Conservation (phyloP, 495 filamentous ascomycete genomes). For the Aspergillus affinis region DNA sequence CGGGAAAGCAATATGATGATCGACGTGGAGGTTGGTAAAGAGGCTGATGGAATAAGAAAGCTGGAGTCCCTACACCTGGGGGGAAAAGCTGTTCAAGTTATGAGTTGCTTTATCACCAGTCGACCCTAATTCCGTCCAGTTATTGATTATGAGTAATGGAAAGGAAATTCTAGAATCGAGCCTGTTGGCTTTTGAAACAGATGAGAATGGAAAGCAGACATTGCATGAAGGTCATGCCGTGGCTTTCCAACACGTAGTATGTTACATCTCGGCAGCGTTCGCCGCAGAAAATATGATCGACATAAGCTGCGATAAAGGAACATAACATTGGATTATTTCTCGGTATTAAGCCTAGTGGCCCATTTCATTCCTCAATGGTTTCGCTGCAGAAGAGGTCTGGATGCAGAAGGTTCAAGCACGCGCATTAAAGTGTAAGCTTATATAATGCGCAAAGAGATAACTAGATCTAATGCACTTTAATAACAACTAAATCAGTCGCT, state of each 20-base stretch:
- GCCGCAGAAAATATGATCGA: neutral
- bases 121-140: neutral
- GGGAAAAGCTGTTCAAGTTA: constrained; percentile 29
- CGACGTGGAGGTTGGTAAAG: constrained; percentile 31
- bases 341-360: neutral
- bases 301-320: neutral
- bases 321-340: neutral
- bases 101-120: neutral
- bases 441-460: too few species aligned
- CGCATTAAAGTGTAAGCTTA: too few species aligned
- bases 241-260: neutral
- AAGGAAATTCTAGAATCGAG: too few species aligned
- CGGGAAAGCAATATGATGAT: constrained; percentile 60
- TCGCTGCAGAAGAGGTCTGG: too few species aligned
- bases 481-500: too few species aligned
- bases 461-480: too few species aligned
- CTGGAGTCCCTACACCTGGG: constrained; percentile 54
- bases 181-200: too few species aligned
- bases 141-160: too few species aligned
- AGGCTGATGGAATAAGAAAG: constrained; percentile 20
- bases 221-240: neutral
- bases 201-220: too few species aligned
- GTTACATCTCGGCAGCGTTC: neutral
- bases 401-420: too few species aligned
- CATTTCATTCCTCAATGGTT: too few species aligned